Conservation (phyloP, 108 stramenopile species). For the Poteriospumella lacustris region DNA sequence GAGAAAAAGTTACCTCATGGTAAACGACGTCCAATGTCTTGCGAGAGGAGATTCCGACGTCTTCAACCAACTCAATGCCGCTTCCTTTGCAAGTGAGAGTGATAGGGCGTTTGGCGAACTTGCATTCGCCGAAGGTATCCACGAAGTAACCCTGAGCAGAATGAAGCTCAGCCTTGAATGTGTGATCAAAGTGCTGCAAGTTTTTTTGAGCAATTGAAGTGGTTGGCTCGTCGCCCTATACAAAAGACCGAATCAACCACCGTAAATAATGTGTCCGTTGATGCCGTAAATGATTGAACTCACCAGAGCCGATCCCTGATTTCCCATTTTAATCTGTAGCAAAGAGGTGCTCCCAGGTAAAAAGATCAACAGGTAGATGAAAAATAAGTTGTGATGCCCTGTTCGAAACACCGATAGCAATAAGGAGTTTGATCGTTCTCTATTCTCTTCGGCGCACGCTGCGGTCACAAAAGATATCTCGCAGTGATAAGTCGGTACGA, state of each 20-base stretch:
- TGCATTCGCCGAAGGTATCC: conserved; percentile 11
- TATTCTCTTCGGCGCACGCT: too few species aligned
- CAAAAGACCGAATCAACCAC: neutral
- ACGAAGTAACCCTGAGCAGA: neutral
- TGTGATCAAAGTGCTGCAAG: conserved; percentile 27
- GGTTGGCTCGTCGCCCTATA: conserved; percentile 5
- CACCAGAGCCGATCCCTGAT: conserved; percentile 17
- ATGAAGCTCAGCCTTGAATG: conserved; percentile 20
- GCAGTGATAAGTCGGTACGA: too few species aligned
- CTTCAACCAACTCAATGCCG: neutral
- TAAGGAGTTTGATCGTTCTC: too few species aligned
- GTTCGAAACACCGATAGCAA: too few species aligned
- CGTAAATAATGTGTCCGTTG: neutral
- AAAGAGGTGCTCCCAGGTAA: too few species aligned
- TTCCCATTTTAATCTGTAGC: neutral
- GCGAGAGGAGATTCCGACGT: neutral
- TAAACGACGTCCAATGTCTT: neutral
- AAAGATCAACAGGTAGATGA: too few species aligned
- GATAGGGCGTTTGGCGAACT: conserved; percentile 4
- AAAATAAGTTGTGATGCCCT: too few species aligned
- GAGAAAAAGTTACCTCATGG: neutral
- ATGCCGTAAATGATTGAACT: neutral
- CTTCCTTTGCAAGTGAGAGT: neutral
- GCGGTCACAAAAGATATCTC: too few species aligned
- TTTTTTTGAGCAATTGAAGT: conserved; percentile 2